Conservation (phyloP, 2,329 filamentous ascomycete species). For the Bipolaris zeicola region DNA sequence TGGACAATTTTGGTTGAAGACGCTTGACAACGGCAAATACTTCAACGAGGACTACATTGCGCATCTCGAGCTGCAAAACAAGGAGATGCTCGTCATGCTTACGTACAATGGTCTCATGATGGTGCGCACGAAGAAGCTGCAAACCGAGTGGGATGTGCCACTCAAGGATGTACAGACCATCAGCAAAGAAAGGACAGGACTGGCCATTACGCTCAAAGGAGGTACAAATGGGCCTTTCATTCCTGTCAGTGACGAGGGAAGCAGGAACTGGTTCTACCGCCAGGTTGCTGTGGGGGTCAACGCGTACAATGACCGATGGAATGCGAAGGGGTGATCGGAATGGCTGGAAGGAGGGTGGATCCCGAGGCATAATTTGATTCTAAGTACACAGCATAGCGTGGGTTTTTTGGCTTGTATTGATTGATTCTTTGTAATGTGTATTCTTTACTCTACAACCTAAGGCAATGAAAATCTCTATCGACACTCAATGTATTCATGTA, state of each 20-base stretch:
- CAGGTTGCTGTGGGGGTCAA: conserved; percentile 71
- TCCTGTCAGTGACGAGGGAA: conserved; percentile 86
- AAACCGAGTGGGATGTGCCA: conserved; percentile 93
- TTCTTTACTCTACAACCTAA: not conserved
- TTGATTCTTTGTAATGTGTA: conserved; percentile 8
- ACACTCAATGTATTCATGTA: not conserved
- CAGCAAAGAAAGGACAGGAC: conserved; percentile 91
- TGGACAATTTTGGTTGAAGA: conserved; percentile 98
- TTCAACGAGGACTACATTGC: conserved; percentile 98
- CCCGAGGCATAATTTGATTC: not conserved
- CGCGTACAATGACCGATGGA: conserved; percentile 71
- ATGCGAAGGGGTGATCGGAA: conserved; percentile 58
- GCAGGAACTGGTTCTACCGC: conserved; percentile 68
- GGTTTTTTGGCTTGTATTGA: not conserved
- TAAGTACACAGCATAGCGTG: conserved; percentile 11
- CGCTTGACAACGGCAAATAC: conserved; percentile 94
- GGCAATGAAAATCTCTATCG: not conserved
- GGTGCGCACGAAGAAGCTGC: conserved; percentile 82
- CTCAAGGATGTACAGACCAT: conserved; percentile 97
- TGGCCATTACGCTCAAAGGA: conserved; percentile 85
- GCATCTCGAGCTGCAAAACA: conserved; percentile 86
- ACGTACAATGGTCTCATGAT: conserved; percentile 77
- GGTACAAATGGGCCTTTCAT: conserved; percentile 94
- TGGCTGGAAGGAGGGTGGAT: not conserved
- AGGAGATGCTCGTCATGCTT: conserved; percentile 79